A percentile compares a stretch with the other conserved stretches of the same genome.
Evolutionary conservation across 192 early-diverging fungal species (phyloP).

Genomic region (Coemansia sp.): DNA sequence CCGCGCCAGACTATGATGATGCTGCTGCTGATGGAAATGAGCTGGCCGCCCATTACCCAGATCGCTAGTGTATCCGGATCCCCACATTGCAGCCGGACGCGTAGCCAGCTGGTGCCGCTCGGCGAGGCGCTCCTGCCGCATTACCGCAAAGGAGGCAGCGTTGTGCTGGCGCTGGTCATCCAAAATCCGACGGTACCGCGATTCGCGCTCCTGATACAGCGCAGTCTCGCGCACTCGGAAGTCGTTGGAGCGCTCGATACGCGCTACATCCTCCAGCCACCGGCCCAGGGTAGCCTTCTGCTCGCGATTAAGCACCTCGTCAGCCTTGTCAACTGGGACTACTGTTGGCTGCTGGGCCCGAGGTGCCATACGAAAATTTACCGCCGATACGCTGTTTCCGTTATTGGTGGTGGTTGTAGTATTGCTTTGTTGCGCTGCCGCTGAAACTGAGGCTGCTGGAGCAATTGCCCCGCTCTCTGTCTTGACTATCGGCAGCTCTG

Average conservation of each 20-base stretch:
- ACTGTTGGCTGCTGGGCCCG: slow-evolving; percentile 42
- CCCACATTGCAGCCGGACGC: slow-evolving; percentile 34
- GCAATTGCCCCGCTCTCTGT: not conserved
- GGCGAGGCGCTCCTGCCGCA: slow-evolving; percentile 32
- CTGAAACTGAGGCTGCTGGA: not conserved
- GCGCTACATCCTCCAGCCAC: slow-evolving; percentile 32
- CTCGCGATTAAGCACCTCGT: slow-evolving; percentile 25
- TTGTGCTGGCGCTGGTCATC: slow-evolving; percentile 45
- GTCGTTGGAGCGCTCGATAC: slow-evolving; percentile 29
- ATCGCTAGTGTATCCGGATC: slow-evolving; percentile 60
- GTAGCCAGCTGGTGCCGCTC: slow-evolving; percentile 16
- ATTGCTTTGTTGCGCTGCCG: not conserved
- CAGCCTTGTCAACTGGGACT: slow-evolving; percentile 35
- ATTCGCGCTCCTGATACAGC: slow-evolving; percentile 39
- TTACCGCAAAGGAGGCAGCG: slow-evolving; percentile 4
- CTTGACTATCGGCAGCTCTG: not conserved
- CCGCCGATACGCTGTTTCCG: slow-evolving; percentile 7
- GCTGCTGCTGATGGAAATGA: slow-evolving; percentile 27
- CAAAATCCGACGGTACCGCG: slow-evolving; percentile 25
- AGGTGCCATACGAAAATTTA: slow-evolving; percentile 50
- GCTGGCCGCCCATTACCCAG: slow-evolving; percentile 59
- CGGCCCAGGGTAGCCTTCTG: slow-evolving; percentile 32
- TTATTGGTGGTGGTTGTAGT: not conserved
- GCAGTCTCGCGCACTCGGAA: slow-evolving; percentile 37
- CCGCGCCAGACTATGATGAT: slow-evolving; percentile 15